Evolutionary conservation across 2,329 filamentous ascomycete species (phyloP), one percentile per base, ranked within the genome.

Genomic region (Trichoderma semiorbis): DNA sequence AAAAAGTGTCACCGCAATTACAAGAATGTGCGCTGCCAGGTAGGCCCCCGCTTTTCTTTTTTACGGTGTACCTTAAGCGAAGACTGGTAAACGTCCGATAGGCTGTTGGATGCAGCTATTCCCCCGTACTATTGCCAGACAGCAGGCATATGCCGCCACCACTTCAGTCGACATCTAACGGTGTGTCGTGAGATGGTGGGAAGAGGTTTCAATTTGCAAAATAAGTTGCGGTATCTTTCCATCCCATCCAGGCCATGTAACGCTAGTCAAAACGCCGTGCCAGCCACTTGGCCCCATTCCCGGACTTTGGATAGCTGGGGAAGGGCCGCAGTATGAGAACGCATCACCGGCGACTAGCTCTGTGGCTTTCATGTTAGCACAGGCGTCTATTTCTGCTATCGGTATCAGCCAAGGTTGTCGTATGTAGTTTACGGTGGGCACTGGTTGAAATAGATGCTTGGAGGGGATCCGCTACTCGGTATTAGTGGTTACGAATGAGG

Each of bases 1-100:
- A 58, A 26, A 43, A 61, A 16, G 18, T 61, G 66, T 69, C 66
- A 69, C 66, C 66, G 66, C 66, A 69, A 69, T 61, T 67, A 57
- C 64, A 67, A n/a, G 26, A 36, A 39, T 57, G 64, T 53, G 64
- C 32, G 63, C 16, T 55, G 43, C 30, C 21, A 26, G 55, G 50
- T 16, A 16, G 10, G 39, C 18, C 30, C 24, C 65, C 65, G 50
- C 65, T 60, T 60, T 69, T 63, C 50, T 55, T 60, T 68, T 58
- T 60, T 58, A 69, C 66, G 66, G 66, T 69, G 66, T 69, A 21
- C 26, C 36, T 60, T 69, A 69, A 69, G 66, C 55, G 66, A 69
- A 55, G 55, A 3, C 55, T 69, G 66, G 66, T 61, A 69, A 50
- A 26, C 66, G 66, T 69, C 66, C 66, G 66, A 69, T 69, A 69